These are phyloP conservation scores for Clonostachys sp. DNA, from an alignment of 2,329 filamentous ascomycete species.

Conservation along the genomic window DNA sequence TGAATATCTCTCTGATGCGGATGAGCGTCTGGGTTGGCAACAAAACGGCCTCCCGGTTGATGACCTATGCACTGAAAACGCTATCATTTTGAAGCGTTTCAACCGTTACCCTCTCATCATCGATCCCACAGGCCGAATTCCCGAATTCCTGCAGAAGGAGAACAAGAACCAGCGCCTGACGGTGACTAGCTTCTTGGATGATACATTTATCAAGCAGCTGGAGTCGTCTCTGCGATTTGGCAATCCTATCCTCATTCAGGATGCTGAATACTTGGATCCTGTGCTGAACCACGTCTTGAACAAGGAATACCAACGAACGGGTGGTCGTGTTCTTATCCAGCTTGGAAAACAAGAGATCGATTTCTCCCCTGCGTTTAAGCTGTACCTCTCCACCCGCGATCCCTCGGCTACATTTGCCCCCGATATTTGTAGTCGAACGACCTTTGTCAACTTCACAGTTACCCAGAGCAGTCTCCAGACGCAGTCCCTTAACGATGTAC, in stretches of 20 bases:
- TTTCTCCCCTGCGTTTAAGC: constrained; percentile 93
- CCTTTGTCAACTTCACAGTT: constrained; percentile 98
- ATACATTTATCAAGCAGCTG: constrained; percentile 95
- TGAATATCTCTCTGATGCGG: constrained; percentile 93
- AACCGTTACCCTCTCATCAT: constrained; percentile 98
- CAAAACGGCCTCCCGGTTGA: constrained; percentile 90
- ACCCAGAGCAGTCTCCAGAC: constrained; percentile 98
- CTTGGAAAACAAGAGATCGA: constrained; percentile 98
- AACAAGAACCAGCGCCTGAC: constrained; percentile 91
- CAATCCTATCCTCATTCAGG: constrained; percentile 97
- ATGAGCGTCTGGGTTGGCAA: constrained; percentile 94
- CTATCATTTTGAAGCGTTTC: constrained; percentile 95
- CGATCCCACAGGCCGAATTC: constrained; percentile 90
- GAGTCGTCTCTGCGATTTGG: constrained; percentile 96
- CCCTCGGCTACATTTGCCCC: constrained; percentile 94
- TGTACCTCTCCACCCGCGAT: constrained; percentile 93
- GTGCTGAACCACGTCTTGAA: constrained; percentile 98
- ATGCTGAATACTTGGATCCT: constrained; percentile 94
- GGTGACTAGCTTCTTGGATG: constrained; percentile 96
- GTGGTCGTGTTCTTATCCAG: constrained; percentile 95
- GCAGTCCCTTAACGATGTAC: constrained; percentile 92
- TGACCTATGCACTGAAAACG: constrained; percentile 97
- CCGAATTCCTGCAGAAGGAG: constrained; percentile 92
- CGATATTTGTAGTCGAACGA: constrained; percentile 96
- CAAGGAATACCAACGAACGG: constrained; percentile 98